Base-by-base conservation (phyloP, 2,329 filamentous ascomycete genomes). In the Sclerotinia borealis region DNA sequence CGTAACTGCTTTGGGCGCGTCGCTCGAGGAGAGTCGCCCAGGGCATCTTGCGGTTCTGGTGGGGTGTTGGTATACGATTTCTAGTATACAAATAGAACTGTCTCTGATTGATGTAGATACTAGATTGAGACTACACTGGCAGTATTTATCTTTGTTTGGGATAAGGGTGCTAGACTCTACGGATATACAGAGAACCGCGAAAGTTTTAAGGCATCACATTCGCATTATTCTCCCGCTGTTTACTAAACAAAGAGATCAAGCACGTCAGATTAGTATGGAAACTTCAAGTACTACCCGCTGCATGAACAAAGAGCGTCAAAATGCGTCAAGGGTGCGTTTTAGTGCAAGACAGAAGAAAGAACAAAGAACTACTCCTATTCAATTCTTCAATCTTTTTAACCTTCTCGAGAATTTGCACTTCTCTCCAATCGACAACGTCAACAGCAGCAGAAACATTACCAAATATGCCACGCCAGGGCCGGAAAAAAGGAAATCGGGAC, bases 391-490 rank as follows among this genome's bases (percentile, higher is more conserved):
- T 22, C 13, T 17, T 34, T 45, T 10, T 19, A 45, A 56, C 1
- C 39, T 22, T 56, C 37, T n/a, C n/a, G 19, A 43, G 29, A 31
- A 0, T 1, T 10, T 34, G 11, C 29, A 34, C n/a, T 7, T 17
- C 25, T 34, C 27, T 3, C 45, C 39, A 43, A 19, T 34, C 5
- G 13, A 45, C 29, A 45, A 45, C 52, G 11, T 15, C n/a, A 45
- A 41, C 3, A 27, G 27, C n/a, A 19, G 19, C 39, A 34, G 29
- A 25, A 31, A 47, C 11, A 34, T n/a, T 22, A 34, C 39, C 39
- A 34, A 45, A 56, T 3, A 56, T 56, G 54, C 54, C 54, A 56
- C 54, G 54, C n/a, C 39, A 31, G 31, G 52, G 52, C 6, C 54
- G 45, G 27, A 56, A 45, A 34, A 56, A 45, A 43, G 39, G 19